Percentiles rank a stretch among this genome's conserved stretches.
These are phyloP conservation scores for Citeromyces nyonsensis DNA, from an alignment of 805 yeast genomes.

Conservation along the genomic window DNA sequence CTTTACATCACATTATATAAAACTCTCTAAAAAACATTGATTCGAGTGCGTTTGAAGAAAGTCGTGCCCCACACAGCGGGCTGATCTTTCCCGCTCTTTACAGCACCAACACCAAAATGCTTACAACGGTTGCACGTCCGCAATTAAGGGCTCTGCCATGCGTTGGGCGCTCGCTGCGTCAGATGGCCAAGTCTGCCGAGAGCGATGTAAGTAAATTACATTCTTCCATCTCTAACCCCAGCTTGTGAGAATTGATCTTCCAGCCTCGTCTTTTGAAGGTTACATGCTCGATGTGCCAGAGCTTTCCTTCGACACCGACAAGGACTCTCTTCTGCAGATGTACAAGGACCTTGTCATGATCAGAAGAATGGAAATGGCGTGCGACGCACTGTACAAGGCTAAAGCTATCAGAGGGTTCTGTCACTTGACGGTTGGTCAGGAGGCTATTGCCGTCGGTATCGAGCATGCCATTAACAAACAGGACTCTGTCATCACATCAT, in stretches of 20 bases:
- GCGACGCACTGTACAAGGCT: constrained; percentile 96
- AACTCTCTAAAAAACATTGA: too few relatives aligned
- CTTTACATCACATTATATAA: too few relatives aligned
- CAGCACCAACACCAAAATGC: too few relatives aligned
- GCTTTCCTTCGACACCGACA: constrained; percentile 62
- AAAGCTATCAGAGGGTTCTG: constrained; percentile 98
- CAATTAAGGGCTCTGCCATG: too few relatives aligned
- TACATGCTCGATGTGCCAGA: constrained; percentile 67
- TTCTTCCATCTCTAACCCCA: constrained; percentile 1
- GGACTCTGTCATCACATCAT: constrained; percentile 90
- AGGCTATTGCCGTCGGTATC: constrained; percentile 97
- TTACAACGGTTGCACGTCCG: too few relatives aligned
- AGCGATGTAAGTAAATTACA: too few relatives aligned
- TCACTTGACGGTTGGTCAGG: constrained; percentile 96
- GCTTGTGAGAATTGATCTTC: constrained; percentile 37
- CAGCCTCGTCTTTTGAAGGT: constrained; percentile 73
- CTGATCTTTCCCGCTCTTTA: too few relatives aligned
- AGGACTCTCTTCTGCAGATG: constrained; percentile 73
- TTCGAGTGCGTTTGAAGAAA: too few relatives aligned
- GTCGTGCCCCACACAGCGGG: too few relatives aligned
- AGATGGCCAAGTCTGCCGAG: too few relatives aligned
- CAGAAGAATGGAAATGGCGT: constrained; percentile 97
- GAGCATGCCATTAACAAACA: constrained; percentile 80
- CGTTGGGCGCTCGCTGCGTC: too few relatives aligned
- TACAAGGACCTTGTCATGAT: constrained; percentile 90